Evolutionary conservation across 805 yeast genomes (phyloP).

Genomic region (Candida vartiovaarae): DNA sequence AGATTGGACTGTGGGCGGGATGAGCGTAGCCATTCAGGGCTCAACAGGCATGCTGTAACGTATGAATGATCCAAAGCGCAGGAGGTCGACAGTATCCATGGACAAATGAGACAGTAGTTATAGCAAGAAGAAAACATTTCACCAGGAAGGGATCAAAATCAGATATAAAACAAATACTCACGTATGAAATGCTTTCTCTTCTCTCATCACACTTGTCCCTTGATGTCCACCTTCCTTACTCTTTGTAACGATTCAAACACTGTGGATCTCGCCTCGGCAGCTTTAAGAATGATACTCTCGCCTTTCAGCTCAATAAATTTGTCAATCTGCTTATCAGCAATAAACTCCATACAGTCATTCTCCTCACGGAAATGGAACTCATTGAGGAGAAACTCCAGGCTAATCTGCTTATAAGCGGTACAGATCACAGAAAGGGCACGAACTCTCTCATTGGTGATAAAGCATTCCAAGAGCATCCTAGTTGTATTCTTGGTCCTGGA

Average conservation of each 20-base stretch:
- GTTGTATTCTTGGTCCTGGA: constrained; percentile 34
- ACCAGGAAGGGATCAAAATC: neutral
- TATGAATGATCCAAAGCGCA: no score
- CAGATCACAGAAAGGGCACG: constrained; percentile 49
- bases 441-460: constrained; percentile 52
- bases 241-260: constrained; percentile 32
- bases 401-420: constrained; percentile 45
- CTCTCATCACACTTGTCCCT: constrained; percentile 61
- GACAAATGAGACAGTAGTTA: neutral
- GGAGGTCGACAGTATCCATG: no score
- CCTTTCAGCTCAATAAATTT: constrained; percentile 27
- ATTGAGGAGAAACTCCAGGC: constrained; percentile 29
- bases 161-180: neutral
- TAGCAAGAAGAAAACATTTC: neutral
- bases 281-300: constrained; percentile 28
- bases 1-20: no score
- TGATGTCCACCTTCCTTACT: constrained; percentile 68
- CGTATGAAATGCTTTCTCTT: neutral
- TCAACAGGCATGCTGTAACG: no score
- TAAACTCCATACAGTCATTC: constrained; percentile 35
- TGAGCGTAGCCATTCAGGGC: no score
- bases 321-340: constrained; percentile 32
- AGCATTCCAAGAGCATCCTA: constrained; percentile 41
- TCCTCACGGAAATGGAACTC: constrained; percentile 35
- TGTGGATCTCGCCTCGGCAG: constrained; percentile 27